Evolutionary conservation across 1,284 basidiomycete species (phyloP).

Genomic region (Ceratobasidium sp.): DNA sequence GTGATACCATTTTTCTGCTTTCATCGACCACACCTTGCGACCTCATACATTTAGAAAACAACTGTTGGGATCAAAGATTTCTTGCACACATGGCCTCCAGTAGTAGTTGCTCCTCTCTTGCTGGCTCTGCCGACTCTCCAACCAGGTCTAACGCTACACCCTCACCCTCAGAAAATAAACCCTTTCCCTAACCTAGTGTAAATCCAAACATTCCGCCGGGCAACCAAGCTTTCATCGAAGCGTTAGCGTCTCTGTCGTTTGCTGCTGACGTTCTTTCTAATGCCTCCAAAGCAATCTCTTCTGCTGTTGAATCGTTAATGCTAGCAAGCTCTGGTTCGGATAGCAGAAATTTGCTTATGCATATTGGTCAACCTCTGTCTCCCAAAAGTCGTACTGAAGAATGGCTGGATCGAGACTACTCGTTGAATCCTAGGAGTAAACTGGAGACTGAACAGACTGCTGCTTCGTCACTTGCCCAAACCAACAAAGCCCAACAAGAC

Average conservation of each 20-base stretch:
- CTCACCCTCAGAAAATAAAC: neutral
- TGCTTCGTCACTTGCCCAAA: too few relatives aligned
- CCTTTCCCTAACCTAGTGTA: neutral
- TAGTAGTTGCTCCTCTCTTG: neutral
- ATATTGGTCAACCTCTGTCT: neutral
- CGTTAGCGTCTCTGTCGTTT: neutral
- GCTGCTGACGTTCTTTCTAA: constrained; percentile 12
- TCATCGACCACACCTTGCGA: neutral
- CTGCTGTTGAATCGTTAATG: constrained; percentile 6
- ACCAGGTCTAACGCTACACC: neutral
- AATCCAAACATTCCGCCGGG: neutral
- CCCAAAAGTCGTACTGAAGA: neutral
- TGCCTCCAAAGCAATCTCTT: constrained; percentile 15
- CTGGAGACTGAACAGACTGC: too few relatives aligned
- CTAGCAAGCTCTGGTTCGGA: neutral
- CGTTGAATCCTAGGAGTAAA: constrained; percentile 12
- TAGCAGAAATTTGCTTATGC: neutral
- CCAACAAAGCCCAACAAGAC: neutral
- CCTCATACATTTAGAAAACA: neutral
- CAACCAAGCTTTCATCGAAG: constrained; percentile 9
- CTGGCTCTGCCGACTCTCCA: neutral
- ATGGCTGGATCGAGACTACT: constrained; percentile 4
- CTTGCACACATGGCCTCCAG: neutral
- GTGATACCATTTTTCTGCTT: neutral
- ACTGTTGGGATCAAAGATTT: too few relatives aligned